A percentile compares a stretch with the other conserved stretches of the same genome.
These are phyloP conservation scores for Populus hybrid DNA, from an alignment of 441 rosid genomes.

Conservation along the genomic window DNA sequence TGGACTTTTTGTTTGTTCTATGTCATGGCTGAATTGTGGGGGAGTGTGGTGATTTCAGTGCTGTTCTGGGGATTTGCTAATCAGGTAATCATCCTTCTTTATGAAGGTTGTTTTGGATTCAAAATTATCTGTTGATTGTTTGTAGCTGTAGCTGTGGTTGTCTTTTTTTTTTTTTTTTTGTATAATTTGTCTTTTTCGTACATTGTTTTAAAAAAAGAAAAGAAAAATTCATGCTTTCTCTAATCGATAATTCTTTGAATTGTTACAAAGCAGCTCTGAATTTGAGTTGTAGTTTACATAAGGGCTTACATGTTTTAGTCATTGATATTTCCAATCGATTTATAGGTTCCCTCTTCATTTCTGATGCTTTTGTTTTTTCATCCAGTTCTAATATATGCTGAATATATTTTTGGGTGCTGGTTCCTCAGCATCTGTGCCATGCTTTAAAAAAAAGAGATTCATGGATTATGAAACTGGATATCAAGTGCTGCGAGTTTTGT, in stretches of 20 bases:
- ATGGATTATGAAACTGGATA: background rate
- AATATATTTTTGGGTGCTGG: background rate
- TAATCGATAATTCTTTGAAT: background rate
- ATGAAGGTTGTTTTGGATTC: background rate
- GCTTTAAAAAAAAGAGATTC: background rate
- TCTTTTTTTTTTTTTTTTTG: background rate
- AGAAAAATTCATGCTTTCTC: background rate
- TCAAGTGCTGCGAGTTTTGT: background rate
- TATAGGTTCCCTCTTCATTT: background rate
- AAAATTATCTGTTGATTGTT: conserved; percentile 1
- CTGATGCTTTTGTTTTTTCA: background rate
- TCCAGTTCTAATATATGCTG: background rate
- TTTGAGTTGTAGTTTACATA: background rate
- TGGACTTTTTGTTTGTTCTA: conserved; percentile 97
- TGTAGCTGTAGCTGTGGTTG: background rate
- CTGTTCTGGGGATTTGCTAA: conserved; percentile 98
- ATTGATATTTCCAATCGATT: background rate
- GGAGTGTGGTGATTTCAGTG: conserved; percentile 93
- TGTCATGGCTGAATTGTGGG: conserved; percentile 99
- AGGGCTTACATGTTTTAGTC: background rate
- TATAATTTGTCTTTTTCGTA: background rate
- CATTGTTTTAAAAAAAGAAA: background rate
- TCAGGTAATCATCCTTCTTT: conserved; percentile 51
- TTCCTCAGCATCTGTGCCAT: background rate
- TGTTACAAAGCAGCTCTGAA: background rate